Evolutionary conservation across 2,329 filamentous ascomycete species (phyloP).

Genomic region (Daldinia sp.): DNA sequence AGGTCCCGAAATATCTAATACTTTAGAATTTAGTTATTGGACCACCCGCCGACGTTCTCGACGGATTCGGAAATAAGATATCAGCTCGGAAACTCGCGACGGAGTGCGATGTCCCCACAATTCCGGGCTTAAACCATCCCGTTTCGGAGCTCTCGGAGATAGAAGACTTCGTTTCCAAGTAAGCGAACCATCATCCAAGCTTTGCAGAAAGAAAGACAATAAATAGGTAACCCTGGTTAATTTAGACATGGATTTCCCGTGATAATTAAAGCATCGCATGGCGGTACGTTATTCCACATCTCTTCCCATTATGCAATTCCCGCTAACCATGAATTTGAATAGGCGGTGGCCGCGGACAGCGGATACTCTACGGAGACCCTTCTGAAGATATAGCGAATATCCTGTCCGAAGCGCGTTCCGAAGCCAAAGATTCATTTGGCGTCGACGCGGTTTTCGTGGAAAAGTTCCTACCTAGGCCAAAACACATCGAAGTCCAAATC

Average conservation of each 20-base stretch:
- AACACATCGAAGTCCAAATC: constrained; percentile 1
- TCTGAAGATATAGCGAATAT: neutral
- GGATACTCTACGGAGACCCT: neutral
- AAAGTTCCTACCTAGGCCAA: neutral
- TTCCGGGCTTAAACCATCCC: neutral
- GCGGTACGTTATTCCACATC: neutral
- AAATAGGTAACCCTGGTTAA: neutral
- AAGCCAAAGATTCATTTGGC: neutral
- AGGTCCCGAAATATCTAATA: neutral
- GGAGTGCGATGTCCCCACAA: neutral
- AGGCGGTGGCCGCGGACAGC: neutral
- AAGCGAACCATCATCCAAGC: neutral
- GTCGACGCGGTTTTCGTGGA: neutral
- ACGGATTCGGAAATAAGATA: neutral
- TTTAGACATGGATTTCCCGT: neutral
- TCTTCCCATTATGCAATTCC: neutral
- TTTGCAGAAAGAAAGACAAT: neutral
- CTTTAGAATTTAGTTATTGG: neutral
- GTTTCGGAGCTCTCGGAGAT: neutral
- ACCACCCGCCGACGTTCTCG: neutral
- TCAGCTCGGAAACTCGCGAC: neutral
- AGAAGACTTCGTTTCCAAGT: neutral
- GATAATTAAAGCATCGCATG: neutral
- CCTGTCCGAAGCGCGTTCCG: neutral
- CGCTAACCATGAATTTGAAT: neutral